Evolutionary conservation across 768 basidiomycete genomes (phyloP).

Genomic region (Daedaleopsis sinensis): DNA sequence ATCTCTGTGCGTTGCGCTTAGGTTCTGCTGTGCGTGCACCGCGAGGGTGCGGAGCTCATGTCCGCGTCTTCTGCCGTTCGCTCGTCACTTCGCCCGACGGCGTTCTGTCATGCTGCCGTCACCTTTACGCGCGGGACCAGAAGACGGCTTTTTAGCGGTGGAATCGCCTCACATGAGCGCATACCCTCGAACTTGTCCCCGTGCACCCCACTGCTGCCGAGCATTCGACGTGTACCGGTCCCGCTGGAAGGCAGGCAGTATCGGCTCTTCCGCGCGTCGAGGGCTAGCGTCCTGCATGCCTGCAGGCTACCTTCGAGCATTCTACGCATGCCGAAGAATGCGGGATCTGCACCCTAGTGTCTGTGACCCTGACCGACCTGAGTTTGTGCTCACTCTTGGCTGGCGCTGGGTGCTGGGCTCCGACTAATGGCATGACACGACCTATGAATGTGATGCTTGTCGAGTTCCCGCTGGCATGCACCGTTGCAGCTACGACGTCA

Average conservation of each 20-base stretch:
- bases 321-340: neutral
- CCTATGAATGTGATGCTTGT: no score
- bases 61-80: neutral
- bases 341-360: neutral
- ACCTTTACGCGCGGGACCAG: neutral
- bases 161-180: no score
- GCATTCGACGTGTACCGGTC: neutral
- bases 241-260: neutral
- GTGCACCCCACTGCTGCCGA: neutral
- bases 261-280: neutral
- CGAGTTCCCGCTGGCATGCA: no score
- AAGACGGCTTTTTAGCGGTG: no score
- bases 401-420: no score
- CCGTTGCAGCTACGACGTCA: neutral
- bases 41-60: neutral
- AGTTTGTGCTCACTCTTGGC: neutral
- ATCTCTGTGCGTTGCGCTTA: neutral
- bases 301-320: neutral
- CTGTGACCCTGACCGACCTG: neutral
- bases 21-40: conserved; percentile 5
- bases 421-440: no score
- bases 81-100: neutral
- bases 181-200: neutral
- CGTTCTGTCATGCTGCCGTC: neutral
- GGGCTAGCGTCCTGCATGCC: neutral